These are phyloP conservation scores for Garcia nutans DNA, from an alignment of 345 rosid species.

Conservation along the genomic window DNA sequence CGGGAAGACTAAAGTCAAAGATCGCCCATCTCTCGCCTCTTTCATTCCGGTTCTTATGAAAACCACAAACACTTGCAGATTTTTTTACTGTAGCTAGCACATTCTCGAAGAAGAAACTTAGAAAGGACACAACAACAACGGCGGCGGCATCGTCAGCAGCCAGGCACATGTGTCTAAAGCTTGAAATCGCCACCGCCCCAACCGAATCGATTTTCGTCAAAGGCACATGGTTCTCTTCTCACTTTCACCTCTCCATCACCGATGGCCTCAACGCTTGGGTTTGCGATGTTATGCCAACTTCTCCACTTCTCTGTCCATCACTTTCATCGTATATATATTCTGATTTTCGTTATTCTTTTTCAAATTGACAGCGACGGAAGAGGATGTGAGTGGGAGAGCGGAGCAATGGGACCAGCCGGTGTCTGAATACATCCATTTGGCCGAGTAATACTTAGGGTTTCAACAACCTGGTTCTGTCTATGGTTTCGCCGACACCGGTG, in stretches of 20 bases:
- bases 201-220: slow-evolving; percentile 59
- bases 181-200: slow-evolving; percentile 27
- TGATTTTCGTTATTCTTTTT: background rate
- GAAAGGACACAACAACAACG: slow-evolving; percentile 14
- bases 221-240: slow-evolving; percentile 64
- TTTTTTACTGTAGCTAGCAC: slow-evolving; percentile 3
- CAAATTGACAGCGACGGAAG: slow-evolving; percentile 52
- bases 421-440: slow-evolving; percentile 60
- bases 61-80: background rate
- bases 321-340: background rate
- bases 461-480: slow-evolving; percentile 69
- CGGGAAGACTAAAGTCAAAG: slow-evolving; percentile 14
- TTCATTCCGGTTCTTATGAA: background rate
- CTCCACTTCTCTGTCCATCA: background rate
- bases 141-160: slow-evolving; percentile 28
- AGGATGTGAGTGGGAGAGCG: slow-evolving; percentile 71
- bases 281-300: slow-evolving; percentile 53
- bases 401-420: slow-evolving; percentile 86
- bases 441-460: slow-evolving; percentile 77
- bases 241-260: slow-evolving; percentile 69
- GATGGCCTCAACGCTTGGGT: slow-evolving; percentile 75
- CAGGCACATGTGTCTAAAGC: slow-evolving; percentile 74
- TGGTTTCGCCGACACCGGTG: slow-evolving; percentile 70
- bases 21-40: too few species aligned
- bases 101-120: slow-evolving; percentile 16